phyloP scores from a whole-genome alignment of 352 stramenopile genomes.

The Phytophthora hibernalis region DNA sequence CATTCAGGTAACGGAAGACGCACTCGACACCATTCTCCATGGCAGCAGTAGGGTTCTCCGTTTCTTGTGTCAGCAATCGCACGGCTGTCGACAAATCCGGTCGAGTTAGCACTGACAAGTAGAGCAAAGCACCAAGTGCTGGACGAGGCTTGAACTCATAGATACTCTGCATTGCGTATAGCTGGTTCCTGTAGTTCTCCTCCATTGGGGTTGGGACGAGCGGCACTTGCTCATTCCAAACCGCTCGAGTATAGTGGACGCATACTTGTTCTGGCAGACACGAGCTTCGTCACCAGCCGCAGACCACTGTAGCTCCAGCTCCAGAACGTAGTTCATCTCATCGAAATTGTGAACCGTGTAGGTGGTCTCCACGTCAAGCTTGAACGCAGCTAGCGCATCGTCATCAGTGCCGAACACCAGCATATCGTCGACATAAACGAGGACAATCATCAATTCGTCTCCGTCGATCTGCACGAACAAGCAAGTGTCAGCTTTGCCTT shows the following conservation, averaged over 20 bases:
- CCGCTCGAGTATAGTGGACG: slow-evolving; percentile 11
- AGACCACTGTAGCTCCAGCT: slow-evolving; percentile 29
- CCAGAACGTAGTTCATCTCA: slow-evolving; percentile 7
- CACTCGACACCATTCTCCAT: slow-evolving; percentile 10
- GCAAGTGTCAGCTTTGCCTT: slow-evolving; percentile 30
- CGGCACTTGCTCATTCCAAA: slow-evolving; percentile 1
- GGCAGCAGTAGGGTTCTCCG: slow-evolving; percentile 1
- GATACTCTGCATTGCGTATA: slow-evolving; percentile 3
- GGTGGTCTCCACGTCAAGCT: slow-evolving; percentile 4
- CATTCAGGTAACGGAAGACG: slow-evolving; percentile 14
- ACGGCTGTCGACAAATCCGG: slow-evolving; percentile 18
- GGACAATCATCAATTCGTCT: slow-evolving; percentile 21
- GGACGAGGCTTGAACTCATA: slow-evolving; percentile 9
- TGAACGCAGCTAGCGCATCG: slow-evolving; percentile 6
- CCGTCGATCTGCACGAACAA: slow-evolving; percentile 19
- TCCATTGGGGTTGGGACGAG: slow-evolving; percentile 12
- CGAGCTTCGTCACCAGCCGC: not conserved
- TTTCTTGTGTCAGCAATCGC: slow-evolving; percentile 19
- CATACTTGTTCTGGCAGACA: slow-evolving; percentile 16
- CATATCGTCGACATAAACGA: slow-evolving; percentile 42
- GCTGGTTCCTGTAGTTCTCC: slow-evolving; percentile 11
- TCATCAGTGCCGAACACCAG: slow-evolving; percentile 20
- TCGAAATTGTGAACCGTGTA: slow-evolving; percentile 15
- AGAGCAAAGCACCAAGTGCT: slow-evolving; percentile 22
- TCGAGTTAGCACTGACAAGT: slow-evolving; percentile 11